phyloP scores from a whole-genome alignment of 2,329 filamentous ascomycete genomes.

The Sordariomycetes sp. region DNA sequence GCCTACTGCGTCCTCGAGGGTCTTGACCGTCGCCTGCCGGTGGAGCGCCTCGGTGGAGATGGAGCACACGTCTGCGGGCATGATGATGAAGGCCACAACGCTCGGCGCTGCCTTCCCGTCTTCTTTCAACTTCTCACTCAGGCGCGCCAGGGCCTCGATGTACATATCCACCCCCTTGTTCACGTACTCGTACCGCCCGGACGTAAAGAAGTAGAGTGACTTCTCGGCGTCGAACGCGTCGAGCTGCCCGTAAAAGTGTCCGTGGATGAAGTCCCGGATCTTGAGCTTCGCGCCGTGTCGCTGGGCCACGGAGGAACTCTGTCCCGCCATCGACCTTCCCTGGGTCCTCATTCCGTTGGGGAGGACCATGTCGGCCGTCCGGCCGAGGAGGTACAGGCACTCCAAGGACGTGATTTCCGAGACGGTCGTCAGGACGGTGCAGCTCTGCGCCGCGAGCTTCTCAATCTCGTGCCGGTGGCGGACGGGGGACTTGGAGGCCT shows the following conservation, averaged over 20 bases:
- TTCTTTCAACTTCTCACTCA: conserved; percentile 85
- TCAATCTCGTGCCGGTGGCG: background rate
- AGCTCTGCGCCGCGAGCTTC: background rate
- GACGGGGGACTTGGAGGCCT: background rate
- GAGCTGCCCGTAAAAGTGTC: conserved; percentile 96
- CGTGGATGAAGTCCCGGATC: conserved; percentile 95
- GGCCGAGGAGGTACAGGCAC: conserved; percentile 91
- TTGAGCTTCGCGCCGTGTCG: conserved; percentile 95
- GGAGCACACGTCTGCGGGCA: conserved; percentile 93
- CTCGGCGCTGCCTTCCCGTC: conserved; percentile 72
- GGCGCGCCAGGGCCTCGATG: conserved; percentile 84
- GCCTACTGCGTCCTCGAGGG: conserved; percentile 80
- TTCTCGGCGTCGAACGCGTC: conserved; percentile 89
- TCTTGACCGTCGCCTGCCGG: conserved; percentile 95
- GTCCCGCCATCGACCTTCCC: conserved; percentile 9
- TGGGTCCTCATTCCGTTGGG: conserved; percentile 97
- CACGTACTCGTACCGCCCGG: conserved; percentile 91
- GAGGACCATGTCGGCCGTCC: conserved; percentile 90
- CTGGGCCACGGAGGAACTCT: conserved; percentile 66
- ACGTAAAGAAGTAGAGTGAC: conserved; percentile 94
- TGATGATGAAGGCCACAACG: conserved; percentile 95
- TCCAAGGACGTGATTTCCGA: conserved; percentile 65
- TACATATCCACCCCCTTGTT: conserved; percentile 99
- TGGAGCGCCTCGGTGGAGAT: conserved; percentile 91
- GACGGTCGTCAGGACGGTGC: background rate